Evolutionary conservation across 306 rosid species (phyloP), one percentile per base, ranked within the genome.

Genomic region (Prosopis cineraria): DNA sequence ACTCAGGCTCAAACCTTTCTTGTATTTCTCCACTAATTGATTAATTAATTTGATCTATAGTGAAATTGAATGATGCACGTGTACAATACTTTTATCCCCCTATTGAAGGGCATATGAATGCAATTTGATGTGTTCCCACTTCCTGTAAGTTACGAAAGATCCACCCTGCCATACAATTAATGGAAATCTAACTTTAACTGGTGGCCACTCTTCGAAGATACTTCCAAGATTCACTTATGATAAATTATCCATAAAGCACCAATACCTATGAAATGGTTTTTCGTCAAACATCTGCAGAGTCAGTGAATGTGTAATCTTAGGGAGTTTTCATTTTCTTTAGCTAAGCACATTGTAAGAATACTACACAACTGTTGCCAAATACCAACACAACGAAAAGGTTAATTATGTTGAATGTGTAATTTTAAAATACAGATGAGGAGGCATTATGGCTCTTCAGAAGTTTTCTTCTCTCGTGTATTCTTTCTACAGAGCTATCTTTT

Each of bases 91-190:
- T 60, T 29, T 69, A 24, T 39, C 31, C 19, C 48, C 78, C 66
- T 25, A 33, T 27, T 22, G 62, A 77, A 73, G 45, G 20, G 76
- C 71, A 29, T 16, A 62, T 20, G 27, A 67, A 56, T 39, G 72
- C 63, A 78, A 53, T 75, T 81, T 65, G 14, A 33, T 56, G 43
- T 64, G 40, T 59, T 52, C 65, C 45, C 70, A 44, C 30, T 89
- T 89, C 89, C 93, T 63, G 88, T 84, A 73, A 95, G 88, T 87
- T 91, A 91, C 86, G 92, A 76, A 64, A 92, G 97, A 85, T 58
- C 97, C 98, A 92, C 76, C 98, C 96, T 92, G 87, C 79, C 84
- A 82, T 74, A 62, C 48, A 73, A 75, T 47, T 34, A 39, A 60
- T 14, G 47, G 66, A 76, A 81, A 63, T 80, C 71, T 37, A 70